Conservation (phyloP, 306 rosid species). For the Leucaena leucocephala region DNA sequence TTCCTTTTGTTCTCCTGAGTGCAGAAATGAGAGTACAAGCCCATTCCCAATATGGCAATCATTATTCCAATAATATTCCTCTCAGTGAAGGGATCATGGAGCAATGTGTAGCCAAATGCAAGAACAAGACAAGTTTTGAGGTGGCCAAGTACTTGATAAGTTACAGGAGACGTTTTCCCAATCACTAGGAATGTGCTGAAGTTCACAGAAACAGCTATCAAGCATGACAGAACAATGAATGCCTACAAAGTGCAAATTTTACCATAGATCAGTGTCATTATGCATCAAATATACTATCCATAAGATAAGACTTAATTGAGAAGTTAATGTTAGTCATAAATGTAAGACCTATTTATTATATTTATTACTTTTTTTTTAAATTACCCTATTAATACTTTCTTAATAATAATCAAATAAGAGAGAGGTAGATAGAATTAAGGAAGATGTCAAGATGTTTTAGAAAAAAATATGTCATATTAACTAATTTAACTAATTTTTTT, state of each 20-base stretch:
- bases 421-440: no score
- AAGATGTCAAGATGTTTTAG: no score
- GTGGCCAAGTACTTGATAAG: slow-evolving; percentile 96
- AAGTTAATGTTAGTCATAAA: no score
- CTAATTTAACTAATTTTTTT: no score
- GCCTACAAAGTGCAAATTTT: slow-evolving; percentile 40
- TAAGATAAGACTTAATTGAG: no score
- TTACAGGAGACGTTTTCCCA: slow-evolving; percentile 97
- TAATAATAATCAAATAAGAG: no score
- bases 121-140: slow-evolving; percentile 97
- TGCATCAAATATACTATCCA: background rate
- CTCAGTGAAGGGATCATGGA: slow-evolving; percentile 89
- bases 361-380: no score
- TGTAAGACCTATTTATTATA: no score
- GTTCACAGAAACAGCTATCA: slow-evolving; percentile 93
- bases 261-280: background rate
- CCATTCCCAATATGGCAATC: slow-evolving; percentile 85
- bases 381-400: no score
- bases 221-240: slow-evolving; percentile 81
- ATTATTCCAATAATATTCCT: slow-evolving; percentile 86
- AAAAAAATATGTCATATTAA: no score
- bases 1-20: slow-evolving; percentile 82
- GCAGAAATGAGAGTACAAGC: slow-evolving; percentile 88
- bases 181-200: slow-evolving; percentile 94
- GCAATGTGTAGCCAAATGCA: slow-evolving; percentile 91